A percentile compares a stretch with the other conserved stretches of the same genome.
These are phyloP conservation scores for Pleurotus sapidus DNA, from an alignment of 768 basidiomycete species.

Conservation along the genomic window DNA sequence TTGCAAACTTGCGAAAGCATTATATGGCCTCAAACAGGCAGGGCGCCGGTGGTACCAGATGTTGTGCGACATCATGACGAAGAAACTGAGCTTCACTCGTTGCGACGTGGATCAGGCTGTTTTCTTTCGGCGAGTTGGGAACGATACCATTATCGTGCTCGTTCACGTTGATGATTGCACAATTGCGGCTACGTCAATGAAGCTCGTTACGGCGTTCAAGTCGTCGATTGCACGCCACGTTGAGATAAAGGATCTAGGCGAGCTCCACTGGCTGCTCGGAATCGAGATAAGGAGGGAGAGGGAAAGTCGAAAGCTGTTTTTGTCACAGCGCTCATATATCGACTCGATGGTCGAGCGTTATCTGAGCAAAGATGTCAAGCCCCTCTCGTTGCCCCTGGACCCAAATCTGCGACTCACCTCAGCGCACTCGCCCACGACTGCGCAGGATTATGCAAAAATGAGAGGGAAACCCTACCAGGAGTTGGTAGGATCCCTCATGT, in stretches of 20 bases:
- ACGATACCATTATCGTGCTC: slow-evolving; percentile 18
- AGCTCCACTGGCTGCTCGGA: slow-evolving; percentile 27
- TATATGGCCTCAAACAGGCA: slow-evolving; percentile 26
- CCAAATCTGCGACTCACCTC: slow-evolving; percentile 14
- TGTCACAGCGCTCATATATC: slow-evolving; percentile 29
- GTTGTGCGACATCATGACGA: slow-evolving; percentile 5
- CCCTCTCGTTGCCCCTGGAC: slow-evolving; percentile 24
- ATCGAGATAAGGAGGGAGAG: slow-evolving; percentile 16
- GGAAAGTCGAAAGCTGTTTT: slow-evolving; percentile 13
- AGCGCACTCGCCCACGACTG: slow-evolving; percentile 16
- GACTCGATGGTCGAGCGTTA: slow-evolving; percentile 22
- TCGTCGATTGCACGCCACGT: slow-evolving; percentile 12
- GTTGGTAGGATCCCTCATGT: slow-evolving; percentile 29
- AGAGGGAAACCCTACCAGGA: slow-evolving; percentile 22
- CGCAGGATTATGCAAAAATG: slow-evolving; percentile 19
- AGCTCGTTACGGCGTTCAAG: slow-evolving; percentile 18
- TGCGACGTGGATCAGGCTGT: slow-evolving; percentile 22
- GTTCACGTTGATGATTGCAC: slow-evolving; percentile 32
- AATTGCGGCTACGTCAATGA: slow-evolving; percentile 12
- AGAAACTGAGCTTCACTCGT: slow-evolving; percentile 14
- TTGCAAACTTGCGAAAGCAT: slow-evolving; percentile 20
- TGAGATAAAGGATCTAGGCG: slow-evolving; percentile 23
- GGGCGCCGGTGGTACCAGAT: slow-evolving; percentile 22
- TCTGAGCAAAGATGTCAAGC: slow-evolving; percentile 21
- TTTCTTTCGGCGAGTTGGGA: slow-evolving; percentile 17